These are phyloP conservation scores for Xylariaceae sp. DNA, from an alignment of 2,329 filamentous ascomycete genomes.

Conservation along the genomic window DNA sequence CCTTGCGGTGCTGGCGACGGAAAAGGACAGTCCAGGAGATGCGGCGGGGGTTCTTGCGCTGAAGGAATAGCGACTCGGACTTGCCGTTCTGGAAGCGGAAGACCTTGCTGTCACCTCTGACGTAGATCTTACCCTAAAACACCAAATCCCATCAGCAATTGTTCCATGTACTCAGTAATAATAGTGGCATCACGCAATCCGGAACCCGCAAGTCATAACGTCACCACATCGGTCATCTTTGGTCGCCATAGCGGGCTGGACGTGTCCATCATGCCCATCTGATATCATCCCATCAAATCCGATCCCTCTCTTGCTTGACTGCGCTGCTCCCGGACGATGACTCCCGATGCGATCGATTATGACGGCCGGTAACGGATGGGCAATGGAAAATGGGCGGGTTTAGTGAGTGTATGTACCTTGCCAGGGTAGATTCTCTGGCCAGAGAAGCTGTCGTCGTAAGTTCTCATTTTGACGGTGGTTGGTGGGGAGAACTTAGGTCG, in stretches of 20 bases:
- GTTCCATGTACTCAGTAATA: background rate
- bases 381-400: background rate
- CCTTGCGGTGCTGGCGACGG: slow-evolving; percentile 99
- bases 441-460: slow-evolving; percentile 63
- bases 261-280: background rate
- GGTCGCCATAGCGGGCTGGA: slow-evolving; percentile 5
- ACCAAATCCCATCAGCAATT: slow-evolving; percentile 12
- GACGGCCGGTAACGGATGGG: slow-evolving; percentile 17
- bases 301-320: background rate
- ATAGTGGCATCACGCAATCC: background rate
- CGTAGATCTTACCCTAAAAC: slow-evolving; percentile 90
- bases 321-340: background rate
- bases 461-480: slow-evolving; percentile 53
- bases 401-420: slow-evolving; percentile 47
- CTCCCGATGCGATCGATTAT: slow-evolving; percentile 26
- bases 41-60: slow-evolving; percentile 99
- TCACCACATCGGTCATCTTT: slow-evolving; percentile 3
- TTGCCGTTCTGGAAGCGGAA: slow-evolving; percentile 99
- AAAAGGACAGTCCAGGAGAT: slow-evolving; percentile 98
- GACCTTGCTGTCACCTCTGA: slow-evolving; percentile 99
- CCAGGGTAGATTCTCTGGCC: slow-evolving; percentile 63
- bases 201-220: slow-evolving; percentile 3
- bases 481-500: slow-evolving; percentile 35
- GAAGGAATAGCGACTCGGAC: slow-evolving; percentile 98
- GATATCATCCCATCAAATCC: background rate